These are phyloP conservation scores for Paracamarosporium sp. DNA, from an alignment of 2,329 filamentous ascomycete genomes.

Conservation along the genomic window DNA sequence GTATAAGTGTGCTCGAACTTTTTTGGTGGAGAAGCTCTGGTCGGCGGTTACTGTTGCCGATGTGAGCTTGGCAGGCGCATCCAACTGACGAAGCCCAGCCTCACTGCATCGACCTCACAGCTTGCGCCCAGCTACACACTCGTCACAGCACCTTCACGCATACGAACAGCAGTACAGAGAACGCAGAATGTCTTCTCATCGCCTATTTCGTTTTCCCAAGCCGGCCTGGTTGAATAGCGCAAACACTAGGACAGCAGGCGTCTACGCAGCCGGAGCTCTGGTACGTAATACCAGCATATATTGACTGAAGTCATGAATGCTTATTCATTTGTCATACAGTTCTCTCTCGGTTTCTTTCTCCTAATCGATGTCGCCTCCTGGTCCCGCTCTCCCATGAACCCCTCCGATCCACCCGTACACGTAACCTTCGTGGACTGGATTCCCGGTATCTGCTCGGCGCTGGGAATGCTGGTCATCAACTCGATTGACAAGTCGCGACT, in stretches of 20 bases:
- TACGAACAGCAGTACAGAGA: background rate
- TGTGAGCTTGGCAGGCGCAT: constrained; percentile 18
- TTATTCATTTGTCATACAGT: constrained; percentile 52
- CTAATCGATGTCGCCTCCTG: constrained; percentile 71
- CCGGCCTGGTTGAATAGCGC: constrained; percentile 72
- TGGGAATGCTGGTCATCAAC: constrained; percentile 77
- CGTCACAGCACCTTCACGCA: background rate
- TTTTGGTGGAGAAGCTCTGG: constrained; percentile 23
- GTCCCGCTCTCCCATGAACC: constrained; percentile 68
- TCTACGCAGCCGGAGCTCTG: constrained; percentile 70
- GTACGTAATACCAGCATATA: constrained; percentile 51
- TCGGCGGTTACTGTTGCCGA: constrained; percentile 40
- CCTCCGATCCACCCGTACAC: constrained; percentile 61
- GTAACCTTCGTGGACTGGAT: constrained; percentile 77
- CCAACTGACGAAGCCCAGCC: constrained; percentile 25
- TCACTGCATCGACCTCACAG: constrained; percentile 20
- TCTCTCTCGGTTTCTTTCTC: constrained; percentile 73
- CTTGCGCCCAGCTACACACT: constrained; percentile 5
- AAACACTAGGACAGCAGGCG: constrained; percentile 67
- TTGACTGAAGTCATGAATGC: background rate
- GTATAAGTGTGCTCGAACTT: constrained; percentile 25
- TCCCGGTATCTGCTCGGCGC: constrained; percentile 71
- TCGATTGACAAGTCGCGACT: constrained; percentile 72
- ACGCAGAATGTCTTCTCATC: constrained; percentile 56
- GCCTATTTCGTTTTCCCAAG: constrained; percentile 72